Conservation (phyloP, 2,329 filamentous ascomycete genomes). For the Ophiostoma ips region DNA sequence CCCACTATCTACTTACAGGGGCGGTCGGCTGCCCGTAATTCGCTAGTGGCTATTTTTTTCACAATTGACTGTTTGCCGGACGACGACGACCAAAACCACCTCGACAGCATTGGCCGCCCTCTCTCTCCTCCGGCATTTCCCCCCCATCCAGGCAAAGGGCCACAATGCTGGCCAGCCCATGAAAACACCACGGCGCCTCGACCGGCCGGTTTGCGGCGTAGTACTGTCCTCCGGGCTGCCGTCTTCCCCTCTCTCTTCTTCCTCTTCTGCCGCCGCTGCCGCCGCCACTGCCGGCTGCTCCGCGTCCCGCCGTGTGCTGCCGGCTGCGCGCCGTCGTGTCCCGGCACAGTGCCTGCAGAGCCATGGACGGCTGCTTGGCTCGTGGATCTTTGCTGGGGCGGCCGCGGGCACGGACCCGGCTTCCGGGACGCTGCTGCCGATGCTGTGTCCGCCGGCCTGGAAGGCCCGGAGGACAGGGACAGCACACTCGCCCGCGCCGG, state of each 20-base stretch:
- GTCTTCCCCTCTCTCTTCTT: background rate
- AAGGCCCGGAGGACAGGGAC: slow-evolving; percentile 2
- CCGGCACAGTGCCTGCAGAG: background rate
- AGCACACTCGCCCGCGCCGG: background rate
- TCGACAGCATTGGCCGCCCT: too few relatives aligned
- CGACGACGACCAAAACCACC: too few relatives aligned
- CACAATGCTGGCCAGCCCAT: slow-evolving; percentile 43
- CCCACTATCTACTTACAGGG: background rate
- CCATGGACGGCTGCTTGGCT: background rate
- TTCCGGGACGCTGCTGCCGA: slow-evolving; percentile 11
- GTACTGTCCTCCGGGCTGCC: slow-evolving; percentile 33
- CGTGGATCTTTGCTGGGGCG: background rate
- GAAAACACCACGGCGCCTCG: slow-evolving; percentile 45
- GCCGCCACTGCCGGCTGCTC: background rate
- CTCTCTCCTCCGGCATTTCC: too few relatives aligned
- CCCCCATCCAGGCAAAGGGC: slow-evolving; percentile 1
- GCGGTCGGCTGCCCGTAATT: background rate
- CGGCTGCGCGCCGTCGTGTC: background rate
- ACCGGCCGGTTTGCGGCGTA: slow-evolving; percentile 45
- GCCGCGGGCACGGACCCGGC: slow-evolving; percentile 9
- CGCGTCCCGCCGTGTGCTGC: background rate
- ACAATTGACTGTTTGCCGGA: too few relatives aligned
- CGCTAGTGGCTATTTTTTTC: too few relatives aligned
- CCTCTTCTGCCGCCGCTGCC: too few relatives aligned
- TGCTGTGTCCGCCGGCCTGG: slow-evolving; percentile 10